A percentile compares a stretch with the other conserved stretches of the same genome.
Evolutionary conservation across 148 eudicot species (phyloP).

Genomic region (Amaranthus hypochondriacus): DNA sequence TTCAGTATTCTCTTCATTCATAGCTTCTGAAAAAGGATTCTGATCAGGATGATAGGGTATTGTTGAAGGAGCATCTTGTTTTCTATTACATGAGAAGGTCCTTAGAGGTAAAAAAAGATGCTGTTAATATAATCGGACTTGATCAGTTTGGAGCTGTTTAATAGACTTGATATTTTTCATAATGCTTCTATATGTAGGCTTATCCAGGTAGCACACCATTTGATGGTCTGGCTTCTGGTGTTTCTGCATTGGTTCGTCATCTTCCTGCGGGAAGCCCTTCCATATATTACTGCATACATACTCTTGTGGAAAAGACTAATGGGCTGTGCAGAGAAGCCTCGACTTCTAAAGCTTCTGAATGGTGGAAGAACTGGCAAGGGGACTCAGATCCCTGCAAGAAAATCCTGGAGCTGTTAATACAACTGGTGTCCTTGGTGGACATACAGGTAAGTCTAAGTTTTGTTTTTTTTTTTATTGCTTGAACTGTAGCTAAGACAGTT

Average conservation of each 20-base stretch:
- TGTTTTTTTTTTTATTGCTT: not conserved
- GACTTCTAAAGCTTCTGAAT: conserved; percentile 29
- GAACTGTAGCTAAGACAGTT: not conserved
- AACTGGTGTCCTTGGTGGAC: conserved; percentile 68
- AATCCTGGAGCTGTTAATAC: conserved; percentile 60
- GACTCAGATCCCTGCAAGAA: conserved; percentile 68
- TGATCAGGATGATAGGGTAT: conserved; percentile 48
- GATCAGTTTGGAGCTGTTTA: not conserved
- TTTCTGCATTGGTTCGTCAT: conserved; percentile 75
- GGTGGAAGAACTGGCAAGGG: conserved; percentile 60
- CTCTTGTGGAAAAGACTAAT: conserved; percentile 64
- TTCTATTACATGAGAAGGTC: conserved; percentile 86
- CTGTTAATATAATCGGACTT: not conserved
- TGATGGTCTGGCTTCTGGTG: conserved; percentile 91
- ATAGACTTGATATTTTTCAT: conserved; percentile 7
- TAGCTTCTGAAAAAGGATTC: conserved; percentile 73
- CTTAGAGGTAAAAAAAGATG: conserved; percentile 54
- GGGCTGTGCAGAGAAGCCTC: conserved; percentile 36
- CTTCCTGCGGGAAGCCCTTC: conserved; percentile 94
- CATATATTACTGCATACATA: conserved; percentile 62
- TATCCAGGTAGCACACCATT: conserved; percentile 85
- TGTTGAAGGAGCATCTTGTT: conserved; percentile 86
- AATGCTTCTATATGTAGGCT: conserved; percentile 36
- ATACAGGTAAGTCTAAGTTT: conserved; percentile 51
- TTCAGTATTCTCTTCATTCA: conserved; percentile 63